Conservation (phyloP, 768 basidiomycete species). For the Pleurotus citrinopileatus region DNA sequence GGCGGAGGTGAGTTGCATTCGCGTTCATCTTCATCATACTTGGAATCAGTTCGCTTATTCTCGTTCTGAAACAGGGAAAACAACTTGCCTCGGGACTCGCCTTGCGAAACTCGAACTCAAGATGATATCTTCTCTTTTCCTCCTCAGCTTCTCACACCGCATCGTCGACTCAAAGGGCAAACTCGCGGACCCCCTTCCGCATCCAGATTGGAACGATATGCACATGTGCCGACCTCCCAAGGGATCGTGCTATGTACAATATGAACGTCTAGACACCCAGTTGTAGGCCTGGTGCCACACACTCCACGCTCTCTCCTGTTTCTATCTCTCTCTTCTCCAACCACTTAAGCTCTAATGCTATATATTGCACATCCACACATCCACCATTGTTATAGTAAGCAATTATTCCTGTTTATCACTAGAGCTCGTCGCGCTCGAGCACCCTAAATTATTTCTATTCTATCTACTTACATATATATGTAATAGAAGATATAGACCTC, state of each 20-base stretch:
- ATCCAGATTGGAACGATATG: slow-evolving; percentile 79
- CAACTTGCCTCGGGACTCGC: slow-evolving; percentile 68
- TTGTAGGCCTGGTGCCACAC: slow-evolving; percentile 24
- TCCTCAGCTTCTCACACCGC: slow-evolving; percentile 59
- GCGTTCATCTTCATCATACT: slow-evolving; percentile 10
- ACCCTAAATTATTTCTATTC: background rate
- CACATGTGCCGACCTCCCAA: slow-evolving; percentile 61
- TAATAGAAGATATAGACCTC: slow-evolving; percentile 2
- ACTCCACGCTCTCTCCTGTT: background rate
- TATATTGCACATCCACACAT: background rate
- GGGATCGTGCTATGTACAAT: slow-evolving; percentile 53
- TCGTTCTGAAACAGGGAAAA: slow-evolving; percentile 49
- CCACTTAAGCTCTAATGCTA: slow-evolving; percentile 11
- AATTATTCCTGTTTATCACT: background rate
- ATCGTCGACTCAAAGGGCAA: slow-evolving; percentile 54
- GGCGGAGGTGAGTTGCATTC: slow-evolving; percentile 58
- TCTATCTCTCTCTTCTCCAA: background rate
- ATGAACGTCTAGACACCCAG: slow-evolving; percentile 34
- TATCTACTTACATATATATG: slow-evolving; percentile 8
- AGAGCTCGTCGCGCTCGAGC: background rate
- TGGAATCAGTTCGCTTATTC: background rate
- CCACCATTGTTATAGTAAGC: slow-evolving; percentile 5
- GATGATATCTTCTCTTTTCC: slow-evolving; percentile 63
- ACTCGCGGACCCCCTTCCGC: slow-evolving; percentile 41
- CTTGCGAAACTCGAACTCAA: slow-evolving; percentile 75